Evolutionary conservation across 2,329 filamentous ascomycete species (phyloP).

Genomic region (Monilinia fructigena): DNA sequence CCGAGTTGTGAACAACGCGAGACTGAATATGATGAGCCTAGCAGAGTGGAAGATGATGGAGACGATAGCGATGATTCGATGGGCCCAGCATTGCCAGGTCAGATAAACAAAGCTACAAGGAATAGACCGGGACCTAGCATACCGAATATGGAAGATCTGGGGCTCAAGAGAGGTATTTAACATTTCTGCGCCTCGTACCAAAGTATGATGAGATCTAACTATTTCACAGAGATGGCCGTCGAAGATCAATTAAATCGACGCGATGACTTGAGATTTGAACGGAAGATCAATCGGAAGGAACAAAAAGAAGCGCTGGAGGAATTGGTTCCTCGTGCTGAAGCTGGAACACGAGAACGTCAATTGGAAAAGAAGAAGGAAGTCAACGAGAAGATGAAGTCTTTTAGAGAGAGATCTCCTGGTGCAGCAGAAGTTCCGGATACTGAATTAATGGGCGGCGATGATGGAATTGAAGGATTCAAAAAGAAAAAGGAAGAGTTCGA

Average conservation of each 20-base stretch:
- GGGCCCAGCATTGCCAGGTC: constrained; percentile 49
- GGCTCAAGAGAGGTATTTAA: constrained; percentile 52
- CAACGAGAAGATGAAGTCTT: constrained; percentile 71
- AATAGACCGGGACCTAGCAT: constrained; percentile 56
- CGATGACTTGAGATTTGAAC: constrained; percentile 57
- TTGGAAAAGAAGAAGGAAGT: constrained; percentile 80
- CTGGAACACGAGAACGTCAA: constrained; percentile 77
- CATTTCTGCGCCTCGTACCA: neutral
- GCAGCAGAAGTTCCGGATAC: constrained; percentile 65
- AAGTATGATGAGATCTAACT: constrained; percentile 22
- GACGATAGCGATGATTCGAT: constrained; percentile 42
- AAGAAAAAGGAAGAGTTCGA: constrained; percentile 62
- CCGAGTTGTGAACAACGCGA: constrained; percentile 9
- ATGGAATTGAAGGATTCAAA: constrained; percentile 66
- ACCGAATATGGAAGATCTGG: constrained; percentile 72
- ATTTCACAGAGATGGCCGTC: constrained; percentile 40
- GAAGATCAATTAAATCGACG: constrained; percentile 49
- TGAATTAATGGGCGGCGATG: constrained; percentile 74
- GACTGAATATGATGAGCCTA: neutral
- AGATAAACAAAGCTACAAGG: constrained; percentile 34
- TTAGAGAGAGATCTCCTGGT: constrained; percentile 66
- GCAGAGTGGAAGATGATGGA: constrained; percentile 22
- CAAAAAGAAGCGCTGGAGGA: constrained; percentile 79
- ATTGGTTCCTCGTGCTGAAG: constrained; percentile 75
- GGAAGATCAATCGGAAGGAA: constrained; percentile 60